Base-by-base conservation (phyloP, 2,329 filamentous ascomycete genomes). In the Aspergillus hiratsukae region DNA sequence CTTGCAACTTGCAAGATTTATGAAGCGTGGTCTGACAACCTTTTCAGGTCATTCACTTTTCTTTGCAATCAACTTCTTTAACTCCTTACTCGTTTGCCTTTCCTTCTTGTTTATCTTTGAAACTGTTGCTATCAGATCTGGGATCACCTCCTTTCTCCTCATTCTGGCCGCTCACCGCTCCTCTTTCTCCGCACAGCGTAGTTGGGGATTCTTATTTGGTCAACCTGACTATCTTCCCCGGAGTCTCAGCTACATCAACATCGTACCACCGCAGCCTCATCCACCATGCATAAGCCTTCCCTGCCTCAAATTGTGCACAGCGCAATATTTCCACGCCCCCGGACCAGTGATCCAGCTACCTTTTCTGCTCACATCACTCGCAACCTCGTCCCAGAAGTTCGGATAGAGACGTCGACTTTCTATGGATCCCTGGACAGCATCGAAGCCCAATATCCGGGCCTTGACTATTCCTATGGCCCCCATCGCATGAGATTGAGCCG, bases 371-470 rank as follows among this genome's bases (percentile, higher is more conserved):
- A 86, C 65, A 80, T 87, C 58, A 80, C 80, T 58, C 80, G 82
- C 50, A 81, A 87, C 66, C 78, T 87, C 45, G 83, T 87, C 23
- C 83, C 83, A 37, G 85, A 87, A 75, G 83, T 87, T 53, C 82
- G 84, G 58, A 77, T 84, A 61, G 85, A 87, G 70, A 86, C 84
- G 1, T 79, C 80, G 54, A 81, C 78, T 51, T 87, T 86, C 74
- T 87, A 87, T 72, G 85, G 85, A 64, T 79, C 81, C 43, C 76
- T 86, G 48, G 83, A 86, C 74, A 84, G 80, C 64, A 78, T 86
- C 58, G 85, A 87, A 75, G 84, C 85, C 51, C 83, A 85, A 57
- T 87, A 87, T 64, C 85, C 85, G 0, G 85, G 85, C 35, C 76
- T 87, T 49, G 85, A 87, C 75, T 87, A 87, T 70, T 81, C 81